Percentiles rank a stretch among this genome's conserved stretches.
These are phyloP conservation scores for Aspergillus vadensis DNA, from an alignment of 2,329 filamentous ascomycete species.

Conservation along the genomic window DNA sequence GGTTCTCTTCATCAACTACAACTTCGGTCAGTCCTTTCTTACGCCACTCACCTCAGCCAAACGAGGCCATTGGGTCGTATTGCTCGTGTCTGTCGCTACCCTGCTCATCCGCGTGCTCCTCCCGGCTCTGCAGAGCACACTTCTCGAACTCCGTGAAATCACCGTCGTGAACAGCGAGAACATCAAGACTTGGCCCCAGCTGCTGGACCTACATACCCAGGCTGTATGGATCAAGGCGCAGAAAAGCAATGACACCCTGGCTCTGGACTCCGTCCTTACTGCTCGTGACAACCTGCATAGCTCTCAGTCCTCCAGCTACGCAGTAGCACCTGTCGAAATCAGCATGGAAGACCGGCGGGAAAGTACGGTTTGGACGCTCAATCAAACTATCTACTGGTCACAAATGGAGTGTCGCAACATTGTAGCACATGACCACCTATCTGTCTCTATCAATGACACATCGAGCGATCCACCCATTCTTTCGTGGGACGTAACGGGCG, in stretches of 20 bases:
- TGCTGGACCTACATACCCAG: slow-evolving; percentile 32
- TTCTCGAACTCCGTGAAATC: slow-evolving; percentile 35
- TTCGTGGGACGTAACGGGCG: slow-evolving; percentile 32
- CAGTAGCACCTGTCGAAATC: slow-evolving; percentile 37
- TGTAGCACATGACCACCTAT: slow-evolving; percentile 21
- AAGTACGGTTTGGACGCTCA: slow-evolving; percentile 33
- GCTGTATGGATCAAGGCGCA: slow-evolving; percentile 35
- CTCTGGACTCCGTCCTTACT: slow-evolving; percentile 25
- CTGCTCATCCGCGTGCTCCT: slow-evolving; percentile 36
- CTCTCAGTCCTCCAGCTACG: slow-evolving; percentile 32
- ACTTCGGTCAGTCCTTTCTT: slow-evolving; percentile 39
- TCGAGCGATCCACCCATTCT: slow-evolving; percentile 19
- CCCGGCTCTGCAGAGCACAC: slow-evolving; percentile 35
- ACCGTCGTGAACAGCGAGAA: slow-evolving; percentile 21
- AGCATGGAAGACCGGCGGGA: slow-evolving; percentile 24
- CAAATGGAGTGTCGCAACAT: slow-evolving; percentile 29
- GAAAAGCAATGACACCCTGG: slow-evolving; percentile 26
- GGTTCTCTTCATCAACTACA: slow-evolving; percentile 40
- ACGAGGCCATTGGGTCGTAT: slow-evolving; percentile 36
- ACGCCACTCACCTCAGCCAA: slow-evolving; percentile 35
- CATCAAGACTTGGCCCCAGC: slow-evolving; percentile 33
- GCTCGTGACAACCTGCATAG: slow-evolving; percentile 22
- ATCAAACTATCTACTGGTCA: slow-evolving; percentile 38
- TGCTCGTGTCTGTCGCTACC: slow-evolving; percentile 35
- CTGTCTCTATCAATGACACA: slow-evolving; percentile 26